phyloP scores from a whole-genome alignment of 768 basidiomycete genomes.

The Pleurotus tuoliensis region DNA sequence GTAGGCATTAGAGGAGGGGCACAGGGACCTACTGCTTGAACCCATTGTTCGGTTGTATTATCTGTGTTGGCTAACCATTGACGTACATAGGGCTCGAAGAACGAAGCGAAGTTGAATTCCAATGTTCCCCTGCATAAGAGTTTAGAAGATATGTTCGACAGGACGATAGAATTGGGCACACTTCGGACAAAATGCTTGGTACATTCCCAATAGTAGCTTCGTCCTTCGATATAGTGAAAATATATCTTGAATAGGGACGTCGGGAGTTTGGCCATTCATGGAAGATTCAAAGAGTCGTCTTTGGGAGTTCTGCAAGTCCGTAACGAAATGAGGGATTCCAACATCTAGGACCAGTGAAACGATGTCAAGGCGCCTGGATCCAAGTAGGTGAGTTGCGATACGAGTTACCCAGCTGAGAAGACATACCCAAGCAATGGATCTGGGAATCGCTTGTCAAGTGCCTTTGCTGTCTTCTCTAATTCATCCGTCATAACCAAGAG shows the following conservation, averaged over 20 bases:
- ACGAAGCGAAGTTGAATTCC: constrained; percentile 65
- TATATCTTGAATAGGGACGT: constrained; percentile 86
- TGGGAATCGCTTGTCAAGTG: constrained; percentile 82
- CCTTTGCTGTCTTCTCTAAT: constrained; percentile 81
- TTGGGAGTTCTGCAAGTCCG: constrained; percentile 64
- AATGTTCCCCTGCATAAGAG: constrained; percentile 41
- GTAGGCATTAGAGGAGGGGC: neutral
- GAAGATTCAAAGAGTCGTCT: constrained; percentile 78
- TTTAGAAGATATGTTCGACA: constrained; percentile 2
- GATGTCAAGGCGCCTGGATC: constrained; percentile 61
- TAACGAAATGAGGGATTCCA: constrained; percentile 59
- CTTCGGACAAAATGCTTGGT: constrained; percentile 75
- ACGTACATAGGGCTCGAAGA: constrained; percentile 85
- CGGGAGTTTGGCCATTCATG: constrained; percentile 83
- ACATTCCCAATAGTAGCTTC: constrained; percentile 75
- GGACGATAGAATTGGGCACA: constrained; percentile 21
- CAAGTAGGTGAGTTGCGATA: constrained; percentile 3
- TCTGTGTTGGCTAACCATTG: constrained; percentile 90
- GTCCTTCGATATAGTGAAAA: constrained; percentile 82
- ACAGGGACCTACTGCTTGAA: constrained; percentile 68
- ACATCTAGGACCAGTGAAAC: constrained; percentile 72
- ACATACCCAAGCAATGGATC: constrained; percentile 78
- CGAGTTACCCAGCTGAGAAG: neutral
- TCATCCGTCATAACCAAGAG: constrained; percentile 84
- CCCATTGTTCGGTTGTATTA: constrained; percentile 90